Evolutionary conservation across 2,329 filamentous ascomycete genomes (phyloP), one percentile per base, ranked within the genome.

Genomic region (Colletotrichum tofieldiae): DNA sequence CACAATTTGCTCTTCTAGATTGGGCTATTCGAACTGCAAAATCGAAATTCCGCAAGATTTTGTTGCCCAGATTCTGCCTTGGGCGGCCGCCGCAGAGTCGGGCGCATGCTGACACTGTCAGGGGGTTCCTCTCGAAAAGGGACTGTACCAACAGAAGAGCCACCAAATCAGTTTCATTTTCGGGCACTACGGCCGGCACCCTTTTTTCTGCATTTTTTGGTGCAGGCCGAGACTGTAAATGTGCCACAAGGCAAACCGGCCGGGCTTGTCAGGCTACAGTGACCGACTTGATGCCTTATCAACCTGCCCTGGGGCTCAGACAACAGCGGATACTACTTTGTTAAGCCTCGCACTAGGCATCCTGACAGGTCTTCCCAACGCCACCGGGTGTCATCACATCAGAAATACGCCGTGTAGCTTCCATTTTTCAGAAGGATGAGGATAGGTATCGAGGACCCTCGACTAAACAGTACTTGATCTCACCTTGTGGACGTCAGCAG

Each of bases 21-120:
- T 26, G 20, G 26, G 20, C 16, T 23, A 18, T 45, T 41, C 23
- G 16, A 35, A 20, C n/a, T 41, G 26, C 11, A 29, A 20, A 18
- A 4, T 12, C 37, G 16, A 49, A 35, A 12, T n/a, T 12, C 12
- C n/a, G 39, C 55, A 59, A 47, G 18, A 29, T 26, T 18, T 18
- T 29, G 45, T 43, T 51, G 3, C n/a, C 37, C 29, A 9, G 35
- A 14, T 32, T 54, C 49, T 51, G 39, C 52, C 65, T 69, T 37
- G 54, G 52, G 58, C 39, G 54, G 70, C 41, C 29, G 65, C 39
- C 32, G 60, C 56, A 67, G 39, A 41, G n/a, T 26, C 52, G 47
- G 32, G 60, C 41, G 41, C 18, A 60, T 59, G 65, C 70, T 72
- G 52, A 65, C 59, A 35, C 9, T 20, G 20, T n/a, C 43, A 45